A percentile compares a stretch with the other conserved stretches of the same genome.
These are phyloP conservation scores for Durio zibethinus DNA, from an alignment of 345 rosid species.

Conservation along the genomic window DNA sequence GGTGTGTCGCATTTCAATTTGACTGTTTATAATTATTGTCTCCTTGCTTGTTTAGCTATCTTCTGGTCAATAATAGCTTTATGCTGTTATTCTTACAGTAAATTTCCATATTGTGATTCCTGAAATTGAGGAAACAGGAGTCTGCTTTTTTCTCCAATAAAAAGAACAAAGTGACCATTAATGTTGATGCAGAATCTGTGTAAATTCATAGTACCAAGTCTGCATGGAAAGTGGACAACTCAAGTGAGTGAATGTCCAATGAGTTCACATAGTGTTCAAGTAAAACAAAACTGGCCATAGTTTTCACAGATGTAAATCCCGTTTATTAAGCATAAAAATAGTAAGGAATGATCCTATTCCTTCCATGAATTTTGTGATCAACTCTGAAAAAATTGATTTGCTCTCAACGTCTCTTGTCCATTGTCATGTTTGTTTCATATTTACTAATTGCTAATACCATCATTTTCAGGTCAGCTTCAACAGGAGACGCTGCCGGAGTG, in stretches of 20 bases:
- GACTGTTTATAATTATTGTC: not conserved
- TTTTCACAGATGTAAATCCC: not conserved
- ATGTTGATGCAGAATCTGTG: not conserved
- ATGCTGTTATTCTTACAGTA: not conserved
- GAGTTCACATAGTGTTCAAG: not conserved
- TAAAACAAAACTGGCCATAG: not conserved
- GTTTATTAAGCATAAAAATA: not conserved
- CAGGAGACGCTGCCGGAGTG: conserved; percentile 23
- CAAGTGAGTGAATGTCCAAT: not conserved
- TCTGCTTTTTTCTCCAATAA: not conserved
- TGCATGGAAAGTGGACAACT: not conserved
- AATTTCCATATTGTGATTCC: not conserved
- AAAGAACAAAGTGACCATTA: not conserved
- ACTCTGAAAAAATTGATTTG: not conserved
- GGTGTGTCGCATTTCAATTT: conserved; percentile 21
- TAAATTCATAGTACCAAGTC: not conserved
- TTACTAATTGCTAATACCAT: not conserved
- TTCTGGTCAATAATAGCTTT: not conserved
- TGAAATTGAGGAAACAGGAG: not conserved
- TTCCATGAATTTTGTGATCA: not conserved
- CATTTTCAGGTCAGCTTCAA: conserved; percentile 27
- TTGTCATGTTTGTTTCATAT: not conserved
- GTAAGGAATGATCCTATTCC: not conserved
- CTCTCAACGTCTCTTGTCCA: not conserved
- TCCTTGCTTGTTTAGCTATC: not conserved